Evolutionary conservation across 768 basidiomycete species (phyloP), one percentile per base, ranked within the genome.

Genomic region (Lactarius vividus): DNA sequence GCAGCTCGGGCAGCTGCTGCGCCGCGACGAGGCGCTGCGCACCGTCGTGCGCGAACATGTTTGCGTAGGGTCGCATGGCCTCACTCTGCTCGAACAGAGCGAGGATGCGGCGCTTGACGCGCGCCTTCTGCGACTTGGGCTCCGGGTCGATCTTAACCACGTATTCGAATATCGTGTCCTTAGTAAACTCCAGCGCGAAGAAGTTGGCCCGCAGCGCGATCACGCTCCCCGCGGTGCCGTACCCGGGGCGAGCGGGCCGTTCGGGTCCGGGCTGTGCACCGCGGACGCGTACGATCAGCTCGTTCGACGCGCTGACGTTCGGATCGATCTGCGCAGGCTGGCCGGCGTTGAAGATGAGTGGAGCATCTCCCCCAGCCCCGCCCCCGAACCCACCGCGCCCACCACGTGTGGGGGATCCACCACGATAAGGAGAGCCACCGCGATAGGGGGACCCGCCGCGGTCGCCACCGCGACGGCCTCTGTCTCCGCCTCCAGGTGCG

Each of bases 171-270:
- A 86, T 71, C 0, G 78, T 76, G 0, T 78, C 78, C 2, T 80
- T 80, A 20, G 49, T 16, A 52, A 83, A 70, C 37, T 73, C 79
- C 13, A 89, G 70, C 0, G 85, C 71, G 73, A 88, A 88, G 75
- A 88, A 88, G 71, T 89, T 89, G 26, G 87, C 80, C 1, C 88
- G 80, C 18, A 89, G 73, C 0, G 74, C 81, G 68, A 85, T 79
- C 2, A 54, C 68, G 23, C 0, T 78, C 68, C 10, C 60, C 80
- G 81, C 1, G 75, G 72, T 28, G 28, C 70, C 70, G 31, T 63
- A 70, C 1, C 69, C 69, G 3, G 69, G 69, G 7, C 69, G 69
- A 2, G 64, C 54, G n/a, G 67, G 69, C 2, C 69, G 53, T 11
- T 69, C 69, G 7, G 69, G 69, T 0, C 69, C 69, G 8, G 57